Conservation (phyloP, 257 asterid genomes). For the Ilex aquifolium region DNA sequence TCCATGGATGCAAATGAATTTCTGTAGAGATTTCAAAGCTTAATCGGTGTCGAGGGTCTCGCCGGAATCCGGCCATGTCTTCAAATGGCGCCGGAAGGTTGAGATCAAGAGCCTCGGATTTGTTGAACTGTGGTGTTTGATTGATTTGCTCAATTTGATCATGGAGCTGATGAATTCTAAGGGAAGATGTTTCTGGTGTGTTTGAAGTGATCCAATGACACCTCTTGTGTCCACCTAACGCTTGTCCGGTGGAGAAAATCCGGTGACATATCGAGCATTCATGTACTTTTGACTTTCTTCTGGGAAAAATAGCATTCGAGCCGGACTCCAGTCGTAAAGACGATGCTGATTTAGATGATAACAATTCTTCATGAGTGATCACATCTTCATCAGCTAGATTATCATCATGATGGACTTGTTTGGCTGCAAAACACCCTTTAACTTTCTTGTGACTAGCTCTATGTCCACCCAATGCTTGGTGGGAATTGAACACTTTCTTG, state of each 20-base stretch:
- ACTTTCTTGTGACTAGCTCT: slow-evolving; percentile 94
- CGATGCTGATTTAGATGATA: slow-evolving; percentile 32
- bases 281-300: slow-evolving; percentile 64
- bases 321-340: slow-evolving; percentile 43
- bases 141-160: background rate
- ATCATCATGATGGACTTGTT: slow-evolving; percentile 42
- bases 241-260: slow-evolving; percentile 81
- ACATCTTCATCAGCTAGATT: slow-evolving; percentile 29
- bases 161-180: background rate
- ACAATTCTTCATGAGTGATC: slow-evolving; percentile 36
- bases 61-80: background rate
- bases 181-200: background rate
- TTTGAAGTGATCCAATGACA: slow-evolving; percentile 69
- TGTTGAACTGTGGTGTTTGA: background rate
- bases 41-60: background rate
- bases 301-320: slow-evolving; percentile 44
- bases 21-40: slow-evolving; percentile 4
- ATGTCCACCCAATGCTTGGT: slow-evolving; percentile 92
- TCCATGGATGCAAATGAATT: background rate
- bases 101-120: background rate
- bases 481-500: slow-evolving; percentile 88
- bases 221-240: slow-evolving; percentile 92
- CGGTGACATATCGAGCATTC: slow-evolving; percentile 94
- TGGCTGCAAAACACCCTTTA: slow-evolving; percentile 83
- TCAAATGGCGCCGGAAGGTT: background rate